phyloP scores from a whole-genome alignment of 176 grass and related monocot genomes.

The Poa pratensis region DNA sequence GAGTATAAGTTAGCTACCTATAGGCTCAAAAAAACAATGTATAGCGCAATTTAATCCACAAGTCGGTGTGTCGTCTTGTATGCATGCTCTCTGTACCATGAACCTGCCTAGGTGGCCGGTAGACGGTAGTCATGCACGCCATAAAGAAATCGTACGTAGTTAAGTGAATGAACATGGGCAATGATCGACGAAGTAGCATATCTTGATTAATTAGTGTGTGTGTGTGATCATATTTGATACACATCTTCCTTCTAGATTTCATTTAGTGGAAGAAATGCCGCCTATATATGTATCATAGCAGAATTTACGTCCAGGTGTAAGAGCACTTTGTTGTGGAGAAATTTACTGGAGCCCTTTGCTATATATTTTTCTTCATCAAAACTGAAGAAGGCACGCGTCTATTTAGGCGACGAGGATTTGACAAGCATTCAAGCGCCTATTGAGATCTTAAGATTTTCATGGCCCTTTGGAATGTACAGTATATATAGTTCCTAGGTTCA shows the following conservation, averaged over 20 bases:
- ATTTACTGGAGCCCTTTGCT: background rate
- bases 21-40: no score
- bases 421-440: background rate
- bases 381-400: background rate
- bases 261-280: background rate
- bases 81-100: constrained; percentile 22
- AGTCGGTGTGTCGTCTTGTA: constrained; percentile 53
- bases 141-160: background rate
- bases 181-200: background rate
- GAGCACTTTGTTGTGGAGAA: background rate
- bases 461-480: background rate
- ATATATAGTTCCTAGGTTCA: background rate
- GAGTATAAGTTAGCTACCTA: background rate
- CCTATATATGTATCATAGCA: background rate
- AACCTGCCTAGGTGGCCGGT: constrained; percentile 6
- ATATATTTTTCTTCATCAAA: background rate
- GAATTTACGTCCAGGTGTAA: background rate
- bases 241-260: no score
- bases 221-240: background rate
- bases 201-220: background rate
- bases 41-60: constrained; percentile 15
- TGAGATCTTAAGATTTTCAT: background rate
- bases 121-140: background rate
- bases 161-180: constrained; percentile 1
- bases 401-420: background rate